Evolutionary conservation across 306 rosid genomes (phyloP), one percentile per base, ranked within the genome.

Genomic region (Mimosa bimucronata): DNA sequence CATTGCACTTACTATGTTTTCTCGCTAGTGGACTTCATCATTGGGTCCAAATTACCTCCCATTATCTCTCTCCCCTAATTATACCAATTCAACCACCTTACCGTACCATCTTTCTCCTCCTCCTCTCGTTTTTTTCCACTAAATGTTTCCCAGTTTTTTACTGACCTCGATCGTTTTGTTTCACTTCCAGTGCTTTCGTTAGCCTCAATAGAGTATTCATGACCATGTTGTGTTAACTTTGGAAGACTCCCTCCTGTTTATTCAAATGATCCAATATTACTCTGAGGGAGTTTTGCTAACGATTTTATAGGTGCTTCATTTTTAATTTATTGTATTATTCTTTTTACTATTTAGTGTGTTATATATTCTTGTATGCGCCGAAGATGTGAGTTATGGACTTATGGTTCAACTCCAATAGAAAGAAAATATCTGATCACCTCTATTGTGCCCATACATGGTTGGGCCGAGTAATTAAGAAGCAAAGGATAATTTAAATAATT

Each of bases 31-130:
- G 81, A 73, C 74, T 77, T 34, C 74, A 79, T 82, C 52, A 86
- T 73, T 79, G 50, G 82, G 88, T 80, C 80, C 78, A 82, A 77
- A 66, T 21, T 71, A 66, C 26, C 74, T 69, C 77, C 77, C 11
- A 66, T 29, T 53, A 7, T 34, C 70, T 82, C 79, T 44, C 79
- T 6, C 31, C 14, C 25, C 1, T 55, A 64, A 75, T 85, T 19
- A 70, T 82, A 74, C 67, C 62, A 9, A 23, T 42, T 18, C 30
- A 68, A 73, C 42, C 46, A 29, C 71, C 78, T 77, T 66, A 3
- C 14, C 69, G 2, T 77, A 10, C 18, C 68, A 6, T 65, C 69
- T 19, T 69, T 66, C 45, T 37, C 29, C 3, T n/a, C 10, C 46
- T 2, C 0, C 34, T 16, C 21, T 28, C 5, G 2, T 6, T 19